Evolutionary conservation across 768 basidiomycete genomes (phyloP), one percentile per base, ranked within the genome.

Genomic region (Pleurotus salmoneostramineus): DNA sequence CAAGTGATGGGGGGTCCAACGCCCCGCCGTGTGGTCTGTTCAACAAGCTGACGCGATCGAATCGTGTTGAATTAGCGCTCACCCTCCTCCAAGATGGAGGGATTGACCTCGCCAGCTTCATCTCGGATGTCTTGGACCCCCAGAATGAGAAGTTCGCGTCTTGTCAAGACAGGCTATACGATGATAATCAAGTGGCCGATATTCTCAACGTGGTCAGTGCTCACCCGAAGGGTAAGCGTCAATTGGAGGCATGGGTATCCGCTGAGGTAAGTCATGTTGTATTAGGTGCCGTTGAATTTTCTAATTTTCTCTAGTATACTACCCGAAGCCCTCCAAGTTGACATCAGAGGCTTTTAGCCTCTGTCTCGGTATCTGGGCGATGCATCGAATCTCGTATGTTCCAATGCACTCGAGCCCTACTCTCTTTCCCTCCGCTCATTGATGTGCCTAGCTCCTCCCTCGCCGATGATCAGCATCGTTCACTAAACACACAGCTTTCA

Each of bases 41-140:
- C 14, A 55, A 31, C 27, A 40, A 36, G 31, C 31, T 55, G 52
- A 55, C 52, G 15, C 52, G 52, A 14, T 17, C 40, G 17, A 42
- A 43, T 33, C 52, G 52, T 17, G 40, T 55, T n/a, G 52, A 55
- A 21, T 31, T 55, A 4, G 52, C 52, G 36, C 52, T 55, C 31
- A 55, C 52, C 21, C 52, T 55, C 27, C 36, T 55, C 6, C 52
- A 55, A n/a, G 52, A 55, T 8, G 52, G 52, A 40, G 52, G 14
- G n/a, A 40, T 55, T n/a, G 52, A 55, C 36, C 40, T 55, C 7
- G 36, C 52, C 2, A 37, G 37, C 10, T 55, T 55, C 40, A 27
- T 55, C 1, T n/a, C 31, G 14, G 52, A 55, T 31, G 36, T 33
- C 15, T 32, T 55, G 8, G 52, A 55, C 8, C 52, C 52, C 14